Percentiles rank a stretch among this genome's conserved stretches.
Conservation (phyloP, 176 grass and related monocot genomes). For the Calamus simplicifolius region DNA sequence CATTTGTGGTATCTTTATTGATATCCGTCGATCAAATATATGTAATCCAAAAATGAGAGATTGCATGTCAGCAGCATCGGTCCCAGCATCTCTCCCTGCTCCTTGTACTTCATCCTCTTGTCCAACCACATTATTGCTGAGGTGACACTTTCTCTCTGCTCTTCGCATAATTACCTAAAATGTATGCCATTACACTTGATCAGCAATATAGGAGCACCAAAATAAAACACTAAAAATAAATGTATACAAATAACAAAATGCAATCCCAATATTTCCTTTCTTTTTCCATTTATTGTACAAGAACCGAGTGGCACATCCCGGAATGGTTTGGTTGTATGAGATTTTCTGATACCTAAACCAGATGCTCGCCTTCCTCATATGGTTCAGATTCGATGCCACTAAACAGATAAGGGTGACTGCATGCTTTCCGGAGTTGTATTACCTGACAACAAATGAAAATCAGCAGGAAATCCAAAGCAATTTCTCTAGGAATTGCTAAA, state of each 20-base stretch:
- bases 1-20: conserved; percentile 25
- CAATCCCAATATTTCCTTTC: too few species aligned
- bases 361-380: conserved; percentile 83
- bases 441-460: conserved; percentile 46
- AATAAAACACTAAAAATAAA: neutral
- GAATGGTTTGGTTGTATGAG: neutral
- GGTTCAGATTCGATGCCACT: conserved; percentile 90
- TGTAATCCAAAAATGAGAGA: conserved; percentile 78
- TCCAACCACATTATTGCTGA: conserved; percentile 64
- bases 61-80: conserved; percentile 61
- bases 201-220: neutral
- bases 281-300: too few species aligned
- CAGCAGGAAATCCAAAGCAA: too few species aligned
- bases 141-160: conserved; percentile 86
- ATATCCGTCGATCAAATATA: conserved; percentile 47
- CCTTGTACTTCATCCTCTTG: conserved; percentile 38
- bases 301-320: too few species aligned
- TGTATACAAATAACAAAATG: too few species aligned
- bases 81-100: conserved; percentile 34
- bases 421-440: conserved; percentile 88
- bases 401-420: conserved; percentile 95
- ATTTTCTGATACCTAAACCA: conserved; percentile 31
- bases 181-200: conserved; percentile 6
- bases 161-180: conserved; percentile 88
- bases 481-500: too few species aligned